These are phyloP conservation scores for Cystobasidium tubakii DNA, from an alignment of 768 basidiomycete species.

Conservation along the genomic window DNA sequence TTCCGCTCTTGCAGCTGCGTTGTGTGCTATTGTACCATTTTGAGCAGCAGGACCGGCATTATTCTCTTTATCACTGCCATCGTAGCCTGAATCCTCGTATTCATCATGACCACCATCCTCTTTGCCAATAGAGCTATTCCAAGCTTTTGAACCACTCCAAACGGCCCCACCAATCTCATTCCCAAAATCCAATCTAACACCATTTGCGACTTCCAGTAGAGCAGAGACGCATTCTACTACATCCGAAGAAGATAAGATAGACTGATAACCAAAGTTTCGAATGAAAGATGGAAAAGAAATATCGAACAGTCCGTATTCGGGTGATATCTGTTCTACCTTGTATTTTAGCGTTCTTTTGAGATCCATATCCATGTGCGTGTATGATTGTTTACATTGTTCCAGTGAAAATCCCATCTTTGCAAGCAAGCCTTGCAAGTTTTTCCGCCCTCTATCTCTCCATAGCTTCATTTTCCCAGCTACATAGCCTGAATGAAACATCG, in stretches of 20 bases:
- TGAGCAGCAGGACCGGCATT: slow-evolving; percentile 43
- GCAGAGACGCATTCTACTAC: slow-evolving; percentile 83
- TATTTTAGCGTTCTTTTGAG: slow-evolving; percentile 71
- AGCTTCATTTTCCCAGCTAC: slow-evolving; percentile 90
- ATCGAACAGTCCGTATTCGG: slow-evolving; percentile 90
- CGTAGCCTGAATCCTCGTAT: slow-evolving; percentile 55
- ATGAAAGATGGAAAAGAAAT: slow-evolving; percentile 89
- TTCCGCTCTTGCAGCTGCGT: slow-evolving; percentile 40
- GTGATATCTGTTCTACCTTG: slow-evolving; percentile 81
- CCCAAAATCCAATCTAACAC: slow-evolving; percentile 84
- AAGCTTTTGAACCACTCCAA: slow-evolving; percentile 33
- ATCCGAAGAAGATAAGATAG: slow-evolving; percentile 84
- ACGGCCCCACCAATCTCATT: slow-evolving; percentile 58
- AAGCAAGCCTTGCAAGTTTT: slow-evolving; percentile 77
- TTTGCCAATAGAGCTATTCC: slow-evolving; percentile 30
- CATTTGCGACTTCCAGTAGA: slow-evolving; percentile 81
- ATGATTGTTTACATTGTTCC: slow-evolving; percentile 85
- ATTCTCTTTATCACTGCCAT: slow-evolving; percentile 39
- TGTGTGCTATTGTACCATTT: slow-evolving; percentile 37
- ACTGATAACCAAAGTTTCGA: slow-evolving; percentile 81
- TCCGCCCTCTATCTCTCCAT: slow-evolving; percentile 90
- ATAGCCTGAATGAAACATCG: slow-evolving; percentile 96
- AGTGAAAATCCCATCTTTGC: slow-evolving; percentile 99
- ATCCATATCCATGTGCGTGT: slow-evolving; percentile 92
- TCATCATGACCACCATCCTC: slow-evolving; percentile 45